Conservation (phyloP, 768 basidiomycete genomes). For the Xerocomellus chrysenteron region DNA sequence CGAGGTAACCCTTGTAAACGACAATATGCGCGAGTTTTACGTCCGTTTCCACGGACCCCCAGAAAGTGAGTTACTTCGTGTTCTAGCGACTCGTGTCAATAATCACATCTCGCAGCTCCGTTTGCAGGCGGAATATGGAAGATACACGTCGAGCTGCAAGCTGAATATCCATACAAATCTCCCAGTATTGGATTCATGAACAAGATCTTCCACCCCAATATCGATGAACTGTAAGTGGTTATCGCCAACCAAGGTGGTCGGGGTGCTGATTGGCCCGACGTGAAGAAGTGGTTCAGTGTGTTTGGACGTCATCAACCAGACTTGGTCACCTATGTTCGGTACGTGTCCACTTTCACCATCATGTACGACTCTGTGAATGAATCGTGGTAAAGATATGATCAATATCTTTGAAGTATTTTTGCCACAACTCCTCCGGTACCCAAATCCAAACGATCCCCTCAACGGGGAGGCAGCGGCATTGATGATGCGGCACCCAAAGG, state of each 20-base stretch:
- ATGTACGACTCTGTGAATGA: slow-evolving; percentile 1
- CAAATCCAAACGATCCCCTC: slow-evolving; percentile 96
- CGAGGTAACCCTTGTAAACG: slow-evolving; percentile 95
- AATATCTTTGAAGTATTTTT: slow-evolving; percentile 99
- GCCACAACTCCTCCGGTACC: slow-evolving; percentile 94
- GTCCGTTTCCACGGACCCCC: slow-evolving; percentile 92
- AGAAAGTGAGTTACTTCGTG: slow-evolving; percentile 68
- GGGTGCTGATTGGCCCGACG: slow-evolving; percentile 7
- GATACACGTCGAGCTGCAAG: slow-evolving; percentile 97
- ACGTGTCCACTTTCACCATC: slow-evolving; percentile 31
- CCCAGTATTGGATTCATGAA: slow-evolving; percentile 99
- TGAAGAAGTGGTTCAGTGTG: slow-evolving; percentile 94
- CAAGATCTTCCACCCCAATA: slow-evolving; percentile 99
- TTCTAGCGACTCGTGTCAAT: slow-evolving; percentile 4
- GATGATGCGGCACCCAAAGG: slow-evolving; percentile 95
- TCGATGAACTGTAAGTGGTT: slow-evolving; percentile 89
- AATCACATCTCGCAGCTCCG: slow-evolving; percentile 58
- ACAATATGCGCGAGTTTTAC: slow-evolving; percentile 99
- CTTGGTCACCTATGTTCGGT: slow-evolving; percentile 99
- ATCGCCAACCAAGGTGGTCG: slow-evolving; percentile 2
- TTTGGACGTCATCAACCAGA: slow-evolving; percentile 98
- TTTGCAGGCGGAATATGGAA: slow-evolving; percentile 99
- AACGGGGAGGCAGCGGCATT: slow-evolving; percentile 98
- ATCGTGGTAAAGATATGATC: slow-evolving; percentile 77
- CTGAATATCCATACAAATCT: slow-evolving; percentile 98